A percentile compares a stretch with the other conserved stretches of the same genome.
These are phyloP conservation scores for Pseudozyma pruni DNA, from an alignment of 1,284 basidiomycete genomes.

Conservation along the genomic window DNA sequence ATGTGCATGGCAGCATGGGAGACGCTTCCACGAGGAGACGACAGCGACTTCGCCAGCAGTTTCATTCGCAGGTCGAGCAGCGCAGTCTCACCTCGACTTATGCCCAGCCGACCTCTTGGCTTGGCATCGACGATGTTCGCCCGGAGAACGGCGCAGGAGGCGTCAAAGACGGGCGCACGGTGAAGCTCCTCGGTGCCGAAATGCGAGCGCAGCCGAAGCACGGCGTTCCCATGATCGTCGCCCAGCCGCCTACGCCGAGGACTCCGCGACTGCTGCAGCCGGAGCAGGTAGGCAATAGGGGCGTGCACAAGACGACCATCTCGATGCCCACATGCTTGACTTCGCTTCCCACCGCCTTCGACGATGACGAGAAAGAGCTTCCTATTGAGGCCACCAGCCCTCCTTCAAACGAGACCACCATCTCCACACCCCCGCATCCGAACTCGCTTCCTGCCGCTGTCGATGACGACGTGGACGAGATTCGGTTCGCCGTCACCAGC, in stretches of 20 bases:
- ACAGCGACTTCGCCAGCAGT: conserved; percentile 2
- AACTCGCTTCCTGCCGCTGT: neutral
- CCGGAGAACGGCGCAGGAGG: too few relatives aligned
- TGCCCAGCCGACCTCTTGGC: too few relatives aligned
- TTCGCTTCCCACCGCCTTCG: neutral
- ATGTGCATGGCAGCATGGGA: neutral
- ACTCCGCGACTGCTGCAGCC: too few relatives aligned
- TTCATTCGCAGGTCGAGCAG: conserved; percentile 2
- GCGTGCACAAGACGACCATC: conserved; percentile 3
- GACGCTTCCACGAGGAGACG: conserved; percentile 4
- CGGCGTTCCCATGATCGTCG: conserved; percentile 6
- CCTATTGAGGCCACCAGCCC: too few relatives aligned
- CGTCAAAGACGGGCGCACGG: too few relatives aligned
- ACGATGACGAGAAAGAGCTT: neutral
- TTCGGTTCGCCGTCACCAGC: too few relatives aligned
- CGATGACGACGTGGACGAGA: neutral
- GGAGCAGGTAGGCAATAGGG: neutral
- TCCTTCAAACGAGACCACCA: too few relatives aligned
- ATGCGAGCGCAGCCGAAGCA: too few relatives aligned
- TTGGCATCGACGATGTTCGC: too few relatives aligned
- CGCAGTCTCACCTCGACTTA: neutral
- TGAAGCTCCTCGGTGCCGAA: too few relatives aligned
- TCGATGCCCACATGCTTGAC: neutral
- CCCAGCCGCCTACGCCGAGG: conserved; percentile 3
- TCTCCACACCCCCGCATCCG: too few relatives aligned